Evolutionary conservation across 1,284 basidiomycete species (phyloP).

Genomic region (Sanguinoderma infundibulare): DNA sequence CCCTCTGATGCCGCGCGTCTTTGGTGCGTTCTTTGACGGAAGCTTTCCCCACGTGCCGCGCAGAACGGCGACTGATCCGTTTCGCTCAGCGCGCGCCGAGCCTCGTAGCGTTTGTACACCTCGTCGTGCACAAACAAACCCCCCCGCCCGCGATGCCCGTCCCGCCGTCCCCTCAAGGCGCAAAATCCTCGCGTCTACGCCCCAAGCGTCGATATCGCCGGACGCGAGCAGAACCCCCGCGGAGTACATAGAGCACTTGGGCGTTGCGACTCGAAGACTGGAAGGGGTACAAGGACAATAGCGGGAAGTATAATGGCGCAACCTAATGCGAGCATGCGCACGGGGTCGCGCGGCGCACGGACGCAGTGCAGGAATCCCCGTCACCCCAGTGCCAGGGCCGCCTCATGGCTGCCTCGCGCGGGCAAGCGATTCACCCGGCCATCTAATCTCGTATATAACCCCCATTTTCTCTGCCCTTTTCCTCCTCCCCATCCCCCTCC

Average conservation of each 20-base stretch:
- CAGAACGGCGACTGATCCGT: constrained; percentile 1
- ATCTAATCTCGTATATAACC: constrained; percentile 54
- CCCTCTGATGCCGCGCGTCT: constrained; percentile 33
- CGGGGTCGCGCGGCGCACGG: background rate
- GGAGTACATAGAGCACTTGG: background rate
- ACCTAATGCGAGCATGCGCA: background rate
- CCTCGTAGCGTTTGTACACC: background rate
- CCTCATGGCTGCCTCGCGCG: constrained; percentile 54
- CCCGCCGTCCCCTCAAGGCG: background rate
- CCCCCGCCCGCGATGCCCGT: background rate
- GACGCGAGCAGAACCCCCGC: background rate
- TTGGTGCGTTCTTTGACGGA: constrained; percentile 26
- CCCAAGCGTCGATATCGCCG: background rate
- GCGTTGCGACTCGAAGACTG: background rate
- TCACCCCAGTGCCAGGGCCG: constrained; percentile 24
- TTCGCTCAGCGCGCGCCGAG: background rate
- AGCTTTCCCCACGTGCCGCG: constrained; percentile 4
- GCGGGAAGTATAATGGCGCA: background rate
- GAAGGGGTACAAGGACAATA: constrained; percentile 3
- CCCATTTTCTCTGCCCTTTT: constrained; percentile 19
- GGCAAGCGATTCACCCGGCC: constrained; percentile 29
- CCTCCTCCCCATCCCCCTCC: constrained; percentile 20
- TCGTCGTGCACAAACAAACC: background rate
- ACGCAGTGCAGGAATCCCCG: background rate
- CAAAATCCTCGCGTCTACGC: background rate